Conservation (phyloP, 805 yeast species). For the Ogataea populi-albae region DNA sequence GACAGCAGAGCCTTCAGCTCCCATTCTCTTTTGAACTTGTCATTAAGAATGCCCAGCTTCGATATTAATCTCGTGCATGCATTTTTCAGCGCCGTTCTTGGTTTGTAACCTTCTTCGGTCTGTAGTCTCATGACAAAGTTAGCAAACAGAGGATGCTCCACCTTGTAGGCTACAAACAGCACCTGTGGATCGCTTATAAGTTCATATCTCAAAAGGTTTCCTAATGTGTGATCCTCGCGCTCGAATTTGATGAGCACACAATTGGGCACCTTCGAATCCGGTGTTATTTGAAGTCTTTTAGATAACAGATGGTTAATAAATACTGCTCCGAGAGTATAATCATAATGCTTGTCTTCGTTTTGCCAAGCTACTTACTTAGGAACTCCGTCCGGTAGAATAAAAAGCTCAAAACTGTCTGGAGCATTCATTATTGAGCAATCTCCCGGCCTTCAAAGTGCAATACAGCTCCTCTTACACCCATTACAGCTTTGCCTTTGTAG, state of each 20-base stretch:
- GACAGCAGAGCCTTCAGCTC: slow-evolving; percentile 73
- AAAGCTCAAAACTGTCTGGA: slow-evolving; percentile 97
- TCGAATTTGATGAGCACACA: slow-evolving; percentile 91
- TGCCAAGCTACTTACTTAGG: slow-evolving; percentile 77
- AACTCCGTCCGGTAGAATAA: slow-evolving; percentile 95
- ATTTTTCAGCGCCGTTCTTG: slow-evolving; percentile 82
- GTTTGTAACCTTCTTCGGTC: slow-evolving; percentile 92
- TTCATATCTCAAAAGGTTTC: slow-evolving; percentile 84
- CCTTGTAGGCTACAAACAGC: slow-evolving; percentile 95
- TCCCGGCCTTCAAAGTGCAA: background rate
- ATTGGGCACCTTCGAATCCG: slow-evolving; percentile 93
- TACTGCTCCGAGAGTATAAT: too few relatives aligned
- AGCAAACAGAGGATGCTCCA: slow-evolving; percentile 97
- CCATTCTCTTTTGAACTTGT: slow-evolving; percentile 89
- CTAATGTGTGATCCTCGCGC: slow-evolving; percentile 96
- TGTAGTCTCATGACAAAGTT: slow-evolving; percentile 92
- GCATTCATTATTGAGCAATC: slow-evolving; percentile 69
- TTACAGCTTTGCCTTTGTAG: too few relatives aligned
- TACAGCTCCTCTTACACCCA: too few relatives aligned
- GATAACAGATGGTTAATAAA: slow-evolving; percentile 3
- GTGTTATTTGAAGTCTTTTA: slow-evolving; percentile 71
- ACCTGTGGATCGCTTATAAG: slow-evolving; percentile 83
- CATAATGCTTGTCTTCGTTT: too few relatives aligned
- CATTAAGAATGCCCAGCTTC: slow-evolving; percentile 70
- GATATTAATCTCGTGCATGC: slow-evolving; percentile 84